Conservation (phyloP, 352 stramenopile species). For the Globisporangium iwayamae region DNA sequence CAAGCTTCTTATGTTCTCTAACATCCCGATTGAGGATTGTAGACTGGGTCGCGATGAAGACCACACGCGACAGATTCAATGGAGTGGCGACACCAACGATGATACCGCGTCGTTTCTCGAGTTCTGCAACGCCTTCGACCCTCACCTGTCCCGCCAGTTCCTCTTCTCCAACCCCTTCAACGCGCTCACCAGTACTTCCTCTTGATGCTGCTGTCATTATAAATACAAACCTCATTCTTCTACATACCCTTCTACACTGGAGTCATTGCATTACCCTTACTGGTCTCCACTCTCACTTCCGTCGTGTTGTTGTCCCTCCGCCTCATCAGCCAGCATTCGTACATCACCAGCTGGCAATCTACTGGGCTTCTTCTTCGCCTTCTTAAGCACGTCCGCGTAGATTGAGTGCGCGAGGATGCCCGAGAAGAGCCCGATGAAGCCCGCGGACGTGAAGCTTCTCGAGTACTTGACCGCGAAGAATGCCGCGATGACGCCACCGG, state of each 20-base stretch:
- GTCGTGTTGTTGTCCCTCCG: neutral
- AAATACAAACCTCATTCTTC: neutral
- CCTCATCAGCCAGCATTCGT: neutral
- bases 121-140: slow-evolving; percentile 31
- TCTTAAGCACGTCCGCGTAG: slow-evolving; percentile 65
- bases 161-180: slow-evolving; percentile 41
- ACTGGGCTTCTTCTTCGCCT: slow-evolving; percentile 6
- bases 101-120: slow-evolving; percentile 19
- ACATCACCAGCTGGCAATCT: neutral
- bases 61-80: neutral
- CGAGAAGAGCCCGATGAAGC: slow-evolving; percentile 51
- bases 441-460: slow-evolving; percentile 56
- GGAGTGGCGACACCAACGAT: slow-evolving; percentile 6
- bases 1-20: slow-evolving; percentile 21
- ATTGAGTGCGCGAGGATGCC: slow-evolving; percentile 69
- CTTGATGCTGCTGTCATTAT: neutral
- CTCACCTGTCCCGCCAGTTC: slow-evolving; percentile 28
- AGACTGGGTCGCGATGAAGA: neutral
- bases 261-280: neutral
- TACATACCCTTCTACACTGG: neutral
- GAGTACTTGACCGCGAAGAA: slow-evolving; percentile 58
- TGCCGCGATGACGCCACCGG: slow-evolving; percentile 52
- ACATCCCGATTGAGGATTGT: slow-evolving; percentile 1
- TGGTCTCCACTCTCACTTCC: neutral
- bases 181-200: slow-evolving; percentile 12